These are phyloP conservation scores for Dendryphion nanum DNA, from an alignment of 2,329 filamentous ascomycete species.

Conservation along the genomic window DNA sequence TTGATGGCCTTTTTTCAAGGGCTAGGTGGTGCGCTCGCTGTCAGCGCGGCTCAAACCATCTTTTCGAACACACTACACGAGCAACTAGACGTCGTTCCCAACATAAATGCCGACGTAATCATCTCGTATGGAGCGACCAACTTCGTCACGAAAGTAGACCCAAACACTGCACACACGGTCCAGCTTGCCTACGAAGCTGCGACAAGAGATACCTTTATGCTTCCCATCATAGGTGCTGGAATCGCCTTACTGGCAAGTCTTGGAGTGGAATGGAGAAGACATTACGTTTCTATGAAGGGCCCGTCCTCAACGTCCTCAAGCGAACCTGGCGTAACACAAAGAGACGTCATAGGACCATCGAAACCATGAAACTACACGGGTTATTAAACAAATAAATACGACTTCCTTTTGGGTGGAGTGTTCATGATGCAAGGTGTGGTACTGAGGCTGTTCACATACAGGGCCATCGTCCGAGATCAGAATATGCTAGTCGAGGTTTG, in stretches of 20 bases:
- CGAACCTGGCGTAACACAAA: too few relatives aligned
- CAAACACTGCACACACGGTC: background rate
- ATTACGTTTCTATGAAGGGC: too few relatives aligned
- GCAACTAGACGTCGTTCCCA: conserved; percentile 40
- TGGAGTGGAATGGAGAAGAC: background rate
- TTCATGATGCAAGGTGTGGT: too few relatives aligned
- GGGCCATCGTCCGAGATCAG: too few relatives aligned
- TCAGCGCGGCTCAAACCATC: conserved; percentile 50
- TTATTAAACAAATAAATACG: too few relatives aligned
- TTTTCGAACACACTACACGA: conserved; percentile 50
- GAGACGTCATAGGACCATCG: too few relatives aligned
- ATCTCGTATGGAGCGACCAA: conserved; percentile 56
- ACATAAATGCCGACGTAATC: conserved; percentile 43
- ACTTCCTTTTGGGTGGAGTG: too few relatives aligned
- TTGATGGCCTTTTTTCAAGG: conserved; percentile 50
- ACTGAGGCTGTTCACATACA: too few relatives aligned
- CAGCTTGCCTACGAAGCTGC: background rate
- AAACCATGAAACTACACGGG: too few relatives aligned
- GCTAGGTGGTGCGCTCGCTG: conserved; percentile 49
- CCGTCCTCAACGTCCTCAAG: too few relatives aligned
- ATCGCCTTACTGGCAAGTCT: background rate
- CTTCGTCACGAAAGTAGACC: conserved; percentile 35
- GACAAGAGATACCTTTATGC: background rate
- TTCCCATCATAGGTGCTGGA: background rate
- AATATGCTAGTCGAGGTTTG: too few relatives aligned